Conservation (phyloP, 2,329 filamentous ascomycete genomes). For the Monosporascus sp. region DNA sequence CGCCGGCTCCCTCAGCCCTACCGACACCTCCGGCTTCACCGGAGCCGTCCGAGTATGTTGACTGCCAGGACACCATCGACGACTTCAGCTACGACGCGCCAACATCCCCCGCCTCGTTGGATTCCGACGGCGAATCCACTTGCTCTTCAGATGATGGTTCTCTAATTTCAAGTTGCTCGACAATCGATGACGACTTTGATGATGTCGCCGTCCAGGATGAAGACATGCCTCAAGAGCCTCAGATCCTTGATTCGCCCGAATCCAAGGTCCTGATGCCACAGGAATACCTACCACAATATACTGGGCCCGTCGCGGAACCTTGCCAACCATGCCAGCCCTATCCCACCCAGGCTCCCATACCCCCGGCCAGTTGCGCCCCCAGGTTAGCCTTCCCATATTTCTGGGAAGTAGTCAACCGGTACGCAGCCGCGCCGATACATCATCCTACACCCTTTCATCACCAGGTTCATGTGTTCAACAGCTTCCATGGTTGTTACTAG, state of each 20-base stretch:
- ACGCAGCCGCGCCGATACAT: conserved; percentile 44
- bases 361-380: conserved; percentile 32
- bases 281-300: conserved; percentile 44
- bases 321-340: conserved; percentile 29
- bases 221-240: conserved; percentile 33
- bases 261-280: conserved; percentile 37
- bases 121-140: conserved; percentile 36
- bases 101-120: conserved; percentile 45
- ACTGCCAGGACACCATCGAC: conserved; percentile 41
- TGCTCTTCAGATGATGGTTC: conserved; percentile 51
- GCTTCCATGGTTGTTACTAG: conserved; percentile 49
- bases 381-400: conserved; percentile 45
- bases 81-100: conserved; percentile 40
- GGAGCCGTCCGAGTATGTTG: conserved; percentile 42
- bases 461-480: conserved; percentile 46
- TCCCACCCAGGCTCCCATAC: conserved; percentile 18
- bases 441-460: conserved; percentile 47
- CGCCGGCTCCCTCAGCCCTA: conserved; percentile 27
- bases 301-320: conserved; percentile 31
- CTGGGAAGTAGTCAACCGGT: conserved; percentile 47
- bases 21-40: conserved; percentile 39
- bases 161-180: conserved; percentile 48
- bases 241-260: conserved; percentile 43
- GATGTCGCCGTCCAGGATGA: conserved; percentile 40
- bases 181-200: conserved; percentile 43